Evolutionary conservation across 768 basidiomycete species (phyloP).

Genomic region (Podaxis sp.): DNA sequence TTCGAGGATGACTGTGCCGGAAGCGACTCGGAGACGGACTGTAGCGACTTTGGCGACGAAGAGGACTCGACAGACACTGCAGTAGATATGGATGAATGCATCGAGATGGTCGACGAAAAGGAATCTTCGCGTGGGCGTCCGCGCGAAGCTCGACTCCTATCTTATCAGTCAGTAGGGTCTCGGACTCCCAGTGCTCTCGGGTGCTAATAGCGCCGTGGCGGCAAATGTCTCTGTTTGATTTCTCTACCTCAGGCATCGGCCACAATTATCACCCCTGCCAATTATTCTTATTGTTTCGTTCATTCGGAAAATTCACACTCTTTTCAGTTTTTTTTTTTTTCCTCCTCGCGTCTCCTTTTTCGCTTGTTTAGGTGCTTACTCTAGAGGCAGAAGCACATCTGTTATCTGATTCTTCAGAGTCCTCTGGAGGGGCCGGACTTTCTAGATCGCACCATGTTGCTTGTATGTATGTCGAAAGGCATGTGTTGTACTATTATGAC

Average conservation of each 20-base stretch:
- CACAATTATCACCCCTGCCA: background rate
- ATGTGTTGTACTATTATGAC: constrained; percentile 6
- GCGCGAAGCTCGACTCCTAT: constrained; percentile 29
- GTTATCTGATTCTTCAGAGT: constrained; percentile 16
- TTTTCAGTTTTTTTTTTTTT: background rate
- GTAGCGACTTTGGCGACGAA: constrained; percentile 30
- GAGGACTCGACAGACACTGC: constrained; percentile 29
- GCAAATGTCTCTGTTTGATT: background rate
- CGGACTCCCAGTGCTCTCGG: constrained; percentile 6
- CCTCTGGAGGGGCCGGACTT: constrained; percentile 10
- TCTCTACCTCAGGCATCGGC: constrained; percentile 5
- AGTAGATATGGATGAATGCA: constrained; percentile 34
- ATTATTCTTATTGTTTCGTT: constrained; percentile 10
- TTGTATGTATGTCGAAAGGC: constrained; percentile 6
- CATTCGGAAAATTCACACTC: constrained; percentile 2
- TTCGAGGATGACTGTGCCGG: constrained; percentile 24
- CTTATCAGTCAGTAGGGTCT: constrained; percentile 21
- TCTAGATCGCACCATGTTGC: constrained; percentile 7
- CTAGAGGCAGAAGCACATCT: constrained; percentile 41
- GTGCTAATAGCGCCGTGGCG: background rate
- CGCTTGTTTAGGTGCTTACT: constrained; percentile 1
- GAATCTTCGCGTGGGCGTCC: constrained; percentile 12
- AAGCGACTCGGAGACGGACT: constrained; percentile 35
- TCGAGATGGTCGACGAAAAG: constrained; percentile 18
- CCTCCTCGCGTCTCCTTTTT: background rate